Evolutionary conservation across 163 green algal genomes (phyloP), one percentile per base, ranked within the genome.

Genomic region (Chloromonas sp.): DNA sequence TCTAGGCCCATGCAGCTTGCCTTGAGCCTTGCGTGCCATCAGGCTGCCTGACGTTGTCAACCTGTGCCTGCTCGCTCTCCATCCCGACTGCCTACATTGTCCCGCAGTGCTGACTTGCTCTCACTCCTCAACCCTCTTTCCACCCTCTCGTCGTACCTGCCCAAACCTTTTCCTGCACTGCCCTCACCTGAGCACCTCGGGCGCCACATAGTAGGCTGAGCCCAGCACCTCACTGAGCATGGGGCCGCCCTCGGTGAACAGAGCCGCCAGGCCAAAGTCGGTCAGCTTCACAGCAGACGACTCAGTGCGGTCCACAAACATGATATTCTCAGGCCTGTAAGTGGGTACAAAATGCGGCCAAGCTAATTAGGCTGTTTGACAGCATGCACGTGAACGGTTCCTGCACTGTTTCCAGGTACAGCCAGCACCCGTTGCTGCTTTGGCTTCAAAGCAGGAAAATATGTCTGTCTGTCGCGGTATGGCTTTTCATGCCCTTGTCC

Each of bases 191-290:
- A 84, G 62, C 71, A 96, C 93, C 89, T 99, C 96, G 58, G 96
- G 96, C 0, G 96, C 96, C 2, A 98, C 93, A 84, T 98, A 98
- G 88, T 98, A 98, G 58, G 95, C 92, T 74, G 86, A 94, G 57
- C 96, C 95, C 57, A 98, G 92, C 58, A 96, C 91, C 58, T 98
- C 93, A 5, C 71, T 86, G 71, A 87, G 11, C 60, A 61, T 1
- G 60, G 61, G 82, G 70, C 3, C 83, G 70, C 61, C 62, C 71
- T 82, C 58, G 60, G 59, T 58, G 57, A 84, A 62, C 62, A 82
- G 15, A 15, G 62, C 84, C 0, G 79, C 82, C 57, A 87, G 61
- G 11, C 84, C 84, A 78, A 87, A 87, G 60, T 87, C 84, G 2
- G 81, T 84, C n/a, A 87, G 79, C 80, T 95, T 94, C 61, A 94